Evolutionary conservation across 805 yeast genomes (phyloP).

Genomic region (Sugiyamaella americana): DNA sequence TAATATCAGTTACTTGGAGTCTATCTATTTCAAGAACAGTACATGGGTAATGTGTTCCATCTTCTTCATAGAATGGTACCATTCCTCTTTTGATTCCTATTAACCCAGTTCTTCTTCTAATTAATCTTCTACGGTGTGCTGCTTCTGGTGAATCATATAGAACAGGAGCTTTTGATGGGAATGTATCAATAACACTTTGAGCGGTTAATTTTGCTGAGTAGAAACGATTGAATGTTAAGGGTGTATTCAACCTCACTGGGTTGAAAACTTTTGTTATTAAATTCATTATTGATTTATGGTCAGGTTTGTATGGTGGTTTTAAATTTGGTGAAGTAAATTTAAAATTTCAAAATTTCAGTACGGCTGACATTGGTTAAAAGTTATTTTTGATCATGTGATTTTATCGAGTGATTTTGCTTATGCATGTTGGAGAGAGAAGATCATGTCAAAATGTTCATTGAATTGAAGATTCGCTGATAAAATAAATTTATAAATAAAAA

Average conservation of each 20-base stretch:
- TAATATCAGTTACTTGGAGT: conserved; percentile 75
- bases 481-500: background rate
- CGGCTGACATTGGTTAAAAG: no score
- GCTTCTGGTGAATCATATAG: conserved; percentile 62
- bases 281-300: no score
- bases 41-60: conserved; percentile 70
- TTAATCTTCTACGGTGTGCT: conserved; percentile 64
- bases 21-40: conserved; percentile 84
- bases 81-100: conserved; percentile 83
- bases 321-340: no score
- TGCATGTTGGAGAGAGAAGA: no score
- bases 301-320: no score
- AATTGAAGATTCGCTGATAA: no score
- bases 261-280: no score
- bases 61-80: conserved; percentile 68
- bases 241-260: no score
- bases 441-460: no score
- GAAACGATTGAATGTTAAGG: background rate
- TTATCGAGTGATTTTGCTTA: no score
- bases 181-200: conserved; percentile 25
- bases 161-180: conserved; percentile 41
- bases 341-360: no score
- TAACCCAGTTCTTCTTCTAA: conserved; percentile 76
- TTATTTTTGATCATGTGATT: no score
- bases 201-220: conserved; percentile 29